A percentile compares a stretch with the other conserved stretches of the same genome.
phyloP scores from a whole-genome alignment of 768 basidiomycete genomes.

The Heimioporus sp. region DNA sequence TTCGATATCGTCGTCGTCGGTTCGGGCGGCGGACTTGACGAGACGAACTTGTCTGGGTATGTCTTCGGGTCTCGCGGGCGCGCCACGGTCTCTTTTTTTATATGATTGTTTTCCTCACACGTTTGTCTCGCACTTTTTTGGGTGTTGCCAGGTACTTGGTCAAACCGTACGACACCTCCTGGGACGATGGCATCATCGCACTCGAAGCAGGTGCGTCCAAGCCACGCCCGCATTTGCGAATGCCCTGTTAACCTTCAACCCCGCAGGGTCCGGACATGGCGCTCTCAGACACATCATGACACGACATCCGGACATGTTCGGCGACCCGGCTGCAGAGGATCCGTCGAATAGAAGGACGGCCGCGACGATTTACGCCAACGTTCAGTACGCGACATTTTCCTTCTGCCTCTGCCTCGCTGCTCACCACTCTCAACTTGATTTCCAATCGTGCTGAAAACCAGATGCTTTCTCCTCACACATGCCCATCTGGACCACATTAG shows the following conservation, averaged over 20 bases:
- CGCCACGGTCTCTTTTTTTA: neutral
- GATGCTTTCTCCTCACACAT: slow-evolving; percentile 84
- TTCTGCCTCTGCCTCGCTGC: too few relatives aligned
- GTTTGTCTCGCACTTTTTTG: neutral
- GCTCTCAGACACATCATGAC: slow-evolving; percentile 63
- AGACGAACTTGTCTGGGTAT: slow-evolving; percentile 86
- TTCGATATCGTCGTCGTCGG: slow-evolving; percentile 82
- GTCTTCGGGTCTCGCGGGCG: slow-evolving; percentile 22
- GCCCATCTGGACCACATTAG: slow-evolving; percentile 90
- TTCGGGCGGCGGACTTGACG: slow-evolving; percentile 86
- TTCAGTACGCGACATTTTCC: slow-evolving; percentile 24
- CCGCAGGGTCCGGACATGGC: slow-evolving; percentile 80
- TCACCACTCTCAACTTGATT: neutral
- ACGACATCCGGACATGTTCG: slow-evolving; percentile 55
- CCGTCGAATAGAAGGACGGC: slow-evolving; percentile 19
- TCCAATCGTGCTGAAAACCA: slow-evolving; percentile 23
- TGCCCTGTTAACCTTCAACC: neutral
- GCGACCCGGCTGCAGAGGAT: slow-evolving; percentile 13
- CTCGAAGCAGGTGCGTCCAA: slow-evolving; percentile 75
- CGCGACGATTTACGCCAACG: slow-evolving; percentile 28
- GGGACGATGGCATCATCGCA: slow-evolving; percentile 81
- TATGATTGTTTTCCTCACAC: slow-evolving; percentile 4
- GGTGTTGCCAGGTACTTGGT: slow-evolving; percentile 68
- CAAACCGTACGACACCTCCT: slow-evolving; percentile 62
- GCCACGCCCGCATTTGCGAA: neutral